Evolutionary conservation across 805 yeast genomes (phyloP).

Genomic region (Lachancea mirantina): DNA sequence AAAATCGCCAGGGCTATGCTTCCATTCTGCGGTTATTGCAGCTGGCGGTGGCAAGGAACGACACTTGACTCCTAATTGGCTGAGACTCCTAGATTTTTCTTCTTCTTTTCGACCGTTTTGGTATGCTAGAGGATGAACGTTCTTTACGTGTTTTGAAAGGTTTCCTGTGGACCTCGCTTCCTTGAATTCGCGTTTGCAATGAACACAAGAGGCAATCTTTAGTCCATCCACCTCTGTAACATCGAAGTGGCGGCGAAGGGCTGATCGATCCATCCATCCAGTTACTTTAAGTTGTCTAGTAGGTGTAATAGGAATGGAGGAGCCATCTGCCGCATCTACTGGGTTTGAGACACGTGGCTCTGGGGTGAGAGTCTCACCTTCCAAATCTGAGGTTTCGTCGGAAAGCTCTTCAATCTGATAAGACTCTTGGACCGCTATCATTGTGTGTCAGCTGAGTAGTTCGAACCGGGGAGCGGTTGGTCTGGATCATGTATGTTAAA

Average conservation of each 20-base stretch:
- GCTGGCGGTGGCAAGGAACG: slow-evolving; percentile 3
- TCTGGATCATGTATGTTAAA: not conserved
- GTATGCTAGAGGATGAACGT: slow-evolving; percentile 1
- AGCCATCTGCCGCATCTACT: too few relatives aligned
- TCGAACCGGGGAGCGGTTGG: not conserved
- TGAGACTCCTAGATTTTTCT: slow-evolving; percentile 1
- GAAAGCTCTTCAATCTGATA: too few relatives aligned
- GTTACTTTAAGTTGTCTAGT: too few relatives aligned
- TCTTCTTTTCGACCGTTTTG: not conserved
- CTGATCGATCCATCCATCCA: slow-evolving; percentile 8
- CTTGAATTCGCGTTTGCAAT: slow-evolving; percentile 1
- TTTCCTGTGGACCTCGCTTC: slow-evolving; percentile 5
- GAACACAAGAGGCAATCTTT: slow-evolving; percentile 6
- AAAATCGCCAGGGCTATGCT: slow-evolving; percentile 3
- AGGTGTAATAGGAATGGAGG: too few relatives aligned
- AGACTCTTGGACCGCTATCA: too few relatives aligned
- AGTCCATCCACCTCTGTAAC: slow-evolving; percentile 4
- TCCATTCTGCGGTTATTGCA: not conserved
- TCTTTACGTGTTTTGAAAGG: slow-evolving; percentile 3
- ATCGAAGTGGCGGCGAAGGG: slow-evolving; percentile 5
- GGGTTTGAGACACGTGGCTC: too few relatives aligned
- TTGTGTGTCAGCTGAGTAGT: too few relatives aligned
- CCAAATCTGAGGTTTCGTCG: too few relatives aligned
- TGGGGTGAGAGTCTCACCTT: too few relatives aligned
- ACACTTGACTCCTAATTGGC: not conserved